Base-by-base conservation (phyloP, 805 yeast genomes). In the Danielozyma ontarioensis region DNA sequence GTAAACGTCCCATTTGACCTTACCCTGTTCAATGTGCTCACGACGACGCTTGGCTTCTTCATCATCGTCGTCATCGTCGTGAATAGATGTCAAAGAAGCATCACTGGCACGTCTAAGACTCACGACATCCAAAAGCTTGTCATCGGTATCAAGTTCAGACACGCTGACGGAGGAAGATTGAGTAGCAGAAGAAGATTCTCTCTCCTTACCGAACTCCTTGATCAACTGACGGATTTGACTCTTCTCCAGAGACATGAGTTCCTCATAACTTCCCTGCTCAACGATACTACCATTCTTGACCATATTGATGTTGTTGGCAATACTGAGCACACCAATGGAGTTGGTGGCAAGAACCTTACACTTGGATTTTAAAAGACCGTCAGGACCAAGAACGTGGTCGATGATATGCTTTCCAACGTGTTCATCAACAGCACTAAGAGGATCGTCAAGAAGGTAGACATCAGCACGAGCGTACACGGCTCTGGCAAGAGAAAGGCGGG, bases 391-490 rank as follows among this genome's bases (percentile, higher is more conserved):
- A 14, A 89, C 96, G 50, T 83, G 79, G 44, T 79, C 80, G 44
- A 84, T 79, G 48, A 93, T 68, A 51, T 87, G 95, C 44, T 77
- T 78, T 10, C 96, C 90, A 42, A 93, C 98, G 55, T 93, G 98
- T 48, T 88, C 97, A 61, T 93, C 98, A 27, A 93, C 98, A 17
- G 98, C 98, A 55, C 95, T 83, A 39, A 93, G 71, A 7, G 95
- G 85, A 59, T 93, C 98, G 57, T 93, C 98, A 42, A 93, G 62
- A 26, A 93, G 62, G 55, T 86, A 88, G 19, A 93, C 76, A 52
- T 93, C 97, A 3, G 97, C 94, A 44, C 97, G 73, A 10, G 96
- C 76, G 55, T 93, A 93, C 7, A 93, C 96, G 10, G 98, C 97
- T 55, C 98, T 76, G 0, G 98, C 98, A 33, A 93, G 72, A 1